Base-by-base conservation (phyloP, 1,139 yeast species). In the Scheffersomyces parashehatae region DNA sequence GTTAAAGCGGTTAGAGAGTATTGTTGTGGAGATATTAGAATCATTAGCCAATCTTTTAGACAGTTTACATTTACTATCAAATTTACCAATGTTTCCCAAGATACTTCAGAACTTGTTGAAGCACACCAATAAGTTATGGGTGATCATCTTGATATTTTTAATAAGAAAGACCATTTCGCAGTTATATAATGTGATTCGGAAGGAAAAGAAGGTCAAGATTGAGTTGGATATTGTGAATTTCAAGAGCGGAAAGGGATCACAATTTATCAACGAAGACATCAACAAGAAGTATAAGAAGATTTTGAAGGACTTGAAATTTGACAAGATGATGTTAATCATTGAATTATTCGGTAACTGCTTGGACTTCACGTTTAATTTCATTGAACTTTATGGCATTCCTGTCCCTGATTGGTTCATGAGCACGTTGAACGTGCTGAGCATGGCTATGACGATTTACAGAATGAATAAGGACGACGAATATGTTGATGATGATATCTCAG, bases 401-500 rank as follows among this genome's bases (percentile, higher is more conserved):
- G 68, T 73, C 10, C 78, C 79, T 4, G 69, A 66, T 35, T 73
- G 78, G 78, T 55, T 72, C 39, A 73, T 73, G 78, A 66, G 63
- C 48, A 43, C 56, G 9, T 67, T 74, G 61, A 74, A 73, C 49
- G 60, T 70, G 40, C 66, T 77, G 29, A 71, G 77, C 50, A 73
- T 74, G 79, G 66, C 64, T 43, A 74, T 74, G 79, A 72, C 79
- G 10, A 60, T 74, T 36, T 74, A 74, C 62, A 70, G 79, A 62
- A 74, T 74, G 79, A 74, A 73, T 59, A 74, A 74, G 55, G 79
- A 74, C 51, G 79, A 74, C 48, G 79, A 74, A 56, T 74, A 74
- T 49, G 52, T 67, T 30, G 79, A 74, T 53, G 79, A 73, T 53
- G 78, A 73, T 49, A 68, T 74, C 11, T 62, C 74, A 15, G 77